A percentile compares a stretch with the other conserved stretches of the same genome.
phyloP scores from a whole-genome alignment of 2,329 filamentous ascomycete genomes.

The Drechslerella stenobrocha region DNA sequence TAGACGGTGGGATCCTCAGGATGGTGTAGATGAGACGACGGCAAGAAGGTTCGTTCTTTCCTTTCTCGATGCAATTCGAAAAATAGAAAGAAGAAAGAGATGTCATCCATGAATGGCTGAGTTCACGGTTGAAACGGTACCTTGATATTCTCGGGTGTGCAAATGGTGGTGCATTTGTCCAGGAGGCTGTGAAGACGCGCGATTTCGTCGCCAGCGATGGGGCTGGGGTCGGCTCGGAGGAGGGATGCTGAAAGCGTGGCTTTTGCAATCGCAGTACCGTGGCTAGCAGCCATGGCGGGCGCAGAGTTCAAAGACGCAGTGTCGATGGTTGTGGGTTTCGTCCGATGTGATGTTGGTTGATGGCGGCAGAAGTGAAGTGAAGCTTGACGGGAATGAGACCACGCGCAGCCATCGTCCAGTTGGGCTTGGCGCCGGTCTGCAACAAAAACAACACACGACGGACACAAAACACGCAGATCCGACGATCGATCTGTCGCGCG shows the following conservation, averaged over 20 bases:
- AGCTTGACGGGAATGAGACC: too few species aligned
- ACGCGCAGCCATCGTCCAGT: too few species aligned
- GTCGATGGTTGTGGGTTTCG: conserved; percentile 4
- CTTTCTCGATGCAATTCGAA: conserved; percentile 21
- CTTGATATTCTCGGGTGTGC: conserved; percentile 82
- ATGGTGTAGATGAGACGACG: too few species aligned
- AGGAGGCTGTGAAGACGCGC: conserved; percentile 69
- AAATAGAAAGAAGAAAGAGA: conserved; percentile 40
- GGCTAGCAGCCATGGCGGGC: conserved; percentile 35
- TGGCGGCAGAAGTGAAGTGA: not conserved
- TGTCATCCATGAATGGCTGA: conserved; percentile 50
- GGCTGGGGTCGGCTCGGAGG: conserved; percentile 72
- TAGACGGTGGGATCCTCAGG: conserved; percentile 6
- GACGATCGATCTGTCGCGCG: not conserved
- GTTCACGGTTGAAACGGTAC: conserved; percentile 65
- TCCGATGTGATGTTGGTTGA: conserved; percentile 5
- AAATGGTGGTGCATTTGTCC: conserved; percentile 68
- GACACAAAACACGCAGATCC: too few species aligned
- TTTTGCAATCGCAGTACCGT: conserved; percentile 68
- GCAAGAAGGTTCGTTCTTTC: conserved; percentile 14
- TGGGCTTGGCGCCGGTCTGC: too few species aligned
- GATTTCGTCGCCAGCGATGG: conserved; percentile 70
- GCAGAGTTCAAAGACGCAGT: not conserved
- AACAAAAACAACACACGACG: too few species aligned
- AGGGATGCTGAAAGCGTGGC: conserved; percentile 75